These are phyloP conservation scores for Fomitiporia mediterranea DNA, from an alignment of 1,284 basidiomycete species.

Conservation along the genomic window DNA sequence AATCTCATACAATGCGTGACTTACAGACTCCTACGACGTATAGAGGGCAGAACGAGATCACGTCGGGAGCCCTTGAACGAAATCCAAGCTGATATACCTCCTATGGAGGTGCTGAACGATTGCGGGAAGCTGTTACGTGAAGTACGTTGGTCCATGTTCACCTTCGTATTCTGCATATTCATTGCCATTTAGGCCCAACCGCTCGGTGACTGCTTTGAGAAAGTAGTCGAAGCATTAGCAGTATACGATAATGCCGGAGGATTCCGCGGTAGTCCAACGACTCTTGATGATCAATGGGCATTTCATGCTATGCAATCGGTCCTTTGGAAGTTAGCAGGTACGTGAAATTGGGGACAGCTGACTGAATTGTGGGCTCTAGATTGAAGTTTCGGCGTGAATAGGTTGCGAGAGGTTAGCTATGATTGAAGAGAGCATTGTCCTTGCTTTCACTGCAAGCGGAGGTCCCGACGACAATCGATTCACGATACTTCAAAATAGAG, in stretches of 20 bases:
- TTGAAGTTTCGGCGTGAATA: constrained; percentile 27
- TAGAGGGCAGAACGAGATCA: constrained; percentile 20
- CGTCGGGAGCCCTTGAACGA: constrained; percentile 57
- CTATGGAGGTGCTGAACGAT: constrained; percentile 70
- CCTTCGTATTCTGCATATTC: background rate
- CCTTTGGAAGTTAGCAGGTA: constrained; percentile 67
- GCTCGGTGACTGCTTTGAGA: constrained; percentile 59
- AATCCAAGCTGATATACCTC: constrained; percentile 71
- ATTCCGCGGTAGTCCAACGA: constrained; percentile 48
- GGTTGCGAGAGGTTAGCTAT: constrained; percentile 63
- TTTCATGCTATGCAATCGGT: constrained; percentile 69
- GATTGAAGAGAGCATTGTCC: constrained; percentile 65
- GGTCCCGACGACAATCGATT: constrained; percentile 58
- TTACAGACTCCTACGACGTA: constrained; percentile 59
- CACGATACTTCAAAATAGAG: constrained; percentile 55
- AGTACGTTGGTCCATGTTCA: constrained; percentile 31
- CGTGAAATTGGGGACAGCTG: constrained; percentile 14
- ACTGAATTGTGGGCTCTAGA: background rate
- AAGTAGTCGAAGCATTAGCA: constrained; percentile 61
- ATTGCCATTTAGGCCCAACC: constrained; percentile 58
- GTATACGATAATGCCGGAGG: constrained; percentile 61
- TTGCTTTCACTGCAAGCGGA: constrained; percentile 56
- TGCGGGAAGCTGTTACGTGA: constrained; percentile 59
- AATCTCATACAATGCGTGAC: too few relatives aligned
- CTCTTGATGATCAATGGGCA: constrained; percentile 57